These are phyloP conservation scores for Solanum sitiens DNA, from an alignment of 257 asterid species.

Conservation along the genomic window DNA sequence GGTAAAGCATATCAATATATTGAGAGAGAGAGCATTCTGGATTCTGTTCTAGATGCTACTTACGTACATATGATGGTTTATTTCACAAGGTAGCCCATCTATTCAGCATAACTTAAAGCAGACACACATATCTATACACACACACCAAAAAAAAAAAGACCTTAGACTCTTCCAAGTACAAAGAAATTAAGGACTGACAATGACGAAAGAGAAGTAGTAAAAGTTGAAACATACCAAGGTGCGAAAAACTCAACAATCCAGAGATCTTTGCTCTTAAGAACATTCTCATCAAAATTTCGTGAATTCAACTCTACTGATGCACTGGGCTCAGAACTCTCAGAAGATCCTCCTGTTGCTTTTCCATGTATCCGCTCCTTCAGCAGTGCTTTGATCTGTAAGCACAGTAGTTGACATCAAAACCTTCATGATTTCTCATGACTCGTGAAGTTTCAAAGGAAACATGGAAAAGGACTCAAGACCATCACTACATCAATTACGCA, in stretches of 20 bases:
- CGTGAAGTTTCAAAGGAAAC: neutral
- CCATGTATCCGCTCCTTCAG: conserved; percentile 77
- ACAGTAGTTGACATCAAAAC: neutral
- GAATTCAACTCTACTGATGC: conserved; percentile 83
- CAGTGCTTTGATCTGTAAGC: conserved; percentile 53
- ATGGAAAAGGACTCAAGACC: neutral
- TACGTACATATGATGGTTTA: neutral
- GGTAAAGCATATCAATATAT: neutral
- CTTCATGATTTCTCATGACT: neutral
- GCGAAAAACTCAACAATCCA: conserved; percentile 98
- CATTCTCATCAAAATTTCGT: conserved; percentile 75
- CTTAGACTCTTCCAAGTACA: neutral
- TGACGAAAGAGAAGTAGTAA: neutral
- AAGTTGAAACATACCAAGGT: conserved; percentile 63
- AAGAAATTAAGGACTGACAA: neutral
- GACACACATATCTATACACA: neutral
- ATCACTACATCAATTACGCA: neutral
- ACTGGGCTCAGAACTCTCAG: conserved; percentile 71
- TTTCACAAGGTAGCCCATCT: neutral
- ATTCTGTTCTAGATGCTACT: neutral
- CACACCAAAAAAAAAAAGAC: neutral
- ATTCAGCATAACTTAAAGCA: neutral
- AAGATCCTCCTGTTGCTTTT: conserved; percentile 79
- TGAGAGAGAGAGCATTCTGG: neutral
- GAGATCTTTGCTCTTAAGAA: conserved; percentile 78